Evolutionary conservation across 768 basidiomycete genomes (phyloP), one percentile per base, ranked within the genome.

Genomic region (Tulasnella sp.): DNA sequence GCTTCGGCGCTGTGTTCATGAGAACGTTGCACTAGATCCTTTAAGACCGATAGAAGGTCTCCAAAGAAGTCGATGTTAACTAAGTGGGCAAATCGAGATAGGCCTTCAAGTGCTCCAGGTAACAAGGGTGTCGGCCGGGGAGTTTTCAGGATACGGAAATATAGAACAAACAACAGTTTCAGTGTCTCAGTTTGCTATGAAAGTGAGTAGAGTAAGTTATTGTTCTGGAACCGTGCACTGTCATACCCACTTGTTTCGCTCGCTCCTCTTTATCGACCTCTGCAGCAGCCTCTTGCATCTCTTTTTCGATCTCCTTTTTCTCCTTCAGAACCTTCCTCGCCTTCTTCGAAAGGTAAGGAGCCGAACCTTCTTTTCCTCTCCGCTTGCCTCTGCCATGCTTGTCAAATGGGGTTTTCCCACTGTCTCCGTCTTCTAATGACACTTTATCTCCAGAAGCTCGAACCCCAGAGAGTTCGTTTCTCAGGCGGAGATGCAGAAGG

Each of bases 51-150:
- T 70, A 99, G 75, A 41, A 99, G 72, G 67, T 99, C 95, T 61
- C 83, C 81, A 77, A 98, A 99, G 69, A 99, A 98, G 64, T 99
- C 92, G 59, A 98, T 77, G 66, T 95, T 99, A 64, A 99, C 90
- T 53, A 96, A 77, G 63, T 98, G 95, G 1, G 93, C 83, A 62
- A 88, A 98, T 67, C 79, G 81, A 2, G 91, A 80, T 59, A 98
- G 84, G 55, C 95, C 95, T 60, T 83, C 81, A 56, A 99, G 72
- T 37, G 91, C 92, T 28, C 84, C 76, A 19, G 89, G 81, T 12
- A 98, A 73, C 7, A 98, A 73, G 15, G 79, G 76, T 1, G 84
- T 84, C 28, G 82, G 79, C 20, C 69, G 71, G 9, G 86, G 79
- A 63, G 78, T 80, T 67, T 98, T 99, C 58, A 99, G 72, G 59